Base-by-base conservation (phyloP, 179 eudicot genomes). In the Drosera spatulata region DNA sequence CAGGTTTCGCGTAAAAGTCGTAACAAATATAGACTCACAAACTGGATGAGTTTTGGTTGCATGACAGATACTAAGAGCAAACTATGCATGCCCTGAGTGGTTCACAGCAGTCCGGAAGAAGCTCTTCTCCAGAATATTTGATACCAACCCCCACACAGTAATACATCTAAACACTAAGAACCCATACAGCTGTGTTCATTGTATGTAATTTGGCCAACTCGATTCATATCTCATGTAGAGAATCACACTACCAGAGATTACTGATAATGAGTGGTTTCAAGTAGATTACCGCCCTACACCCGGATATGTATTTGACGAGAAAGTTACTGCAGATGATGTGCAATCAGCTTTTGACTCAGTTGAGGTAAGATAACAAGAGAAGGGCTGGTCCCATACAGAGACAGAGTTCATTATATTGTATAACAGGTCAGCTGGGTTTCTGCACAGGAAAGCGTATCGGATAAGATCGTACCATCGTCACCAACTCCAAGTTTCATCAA, bases 221-320 rank as follows among this genome's bases (percentile, higher is more conserved):
- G 53, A 43, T 11, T 5, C 10, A 39, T 65, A 43, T 71, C 33
- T 64, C 51, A 37, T 58, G 64, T 79, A 82, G 85, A 63, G 88
- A 69, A 71, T 77, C 22, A 77, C 85, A 39, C 58, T 63, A 33
- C 61, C 75, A 39, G 85, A 82, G 55, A 77, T 82, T 13, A 70
- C 71, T 4, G 79, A 75, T 58, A 75, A 77, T 56, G 69, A 69
- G 62, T 82, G 87, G 87, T 82, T 82, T 64, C 82, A 80, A 61
- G 64, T 15, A 55, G 54, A 73, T 69, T 82, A 82, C 56, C 66
- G 63, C 58, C 82, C 87, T 49, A 63, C 80, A 43, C 62, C 46
- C 40, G 65, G 68, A 11, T 62, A 49, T 8, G 73, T 72, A 41
- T 68, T 45, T 13, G 77, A 72, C 55, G 71, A 70, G 41, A 68